Evolutionary conservation across 2,329 filamentous ascomycete species (phyloP), one percentile per base, ranked within the genome.

Genomic region (Biscogniauxia marginata): DNA sequence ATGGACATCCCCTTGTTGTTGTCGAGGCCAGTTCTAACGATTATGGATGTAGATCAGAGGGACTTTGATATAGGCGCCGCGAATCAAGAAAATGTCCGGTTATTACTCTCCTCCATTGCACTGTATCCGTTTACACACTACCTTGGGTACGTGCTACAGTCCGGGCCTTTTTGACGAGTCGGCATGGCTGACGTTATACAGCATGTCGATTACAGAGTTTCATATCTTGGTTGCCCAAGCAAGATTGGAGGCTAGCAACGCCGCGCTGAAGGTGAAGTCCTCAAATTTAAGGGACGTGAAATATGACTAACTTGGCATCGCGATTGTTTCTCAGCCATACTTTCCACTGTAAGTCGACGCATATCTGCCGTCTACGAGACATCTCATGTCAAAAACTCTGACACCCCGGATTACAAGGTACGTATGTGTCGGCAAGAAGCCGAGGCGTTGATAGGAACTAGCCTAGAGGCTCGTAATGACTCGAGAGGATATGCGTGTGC

Each of bases 391-490:
- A 45, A 57, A 51, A 44, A 46, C 52, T 52, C 55, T 62, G 53
- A 64, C 54, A 50, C 48, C 52, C 53, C 39, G 22, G 18, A 54
- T 61, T 56, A 58, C 18, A 56, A 85, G 83, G 60, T 85, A 87
- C 67, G 80, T 87, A 39, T 86, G 82, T 60, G 85, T 87, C 63
- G 84, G 84, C 50, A 77, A 78, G 59, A 87, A 87, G 61, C 79
- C 81, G 49, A 54, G 74, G 71, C 52, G 64, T 62, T 56, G 65
- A 64, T 24, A 24, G 48, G 8, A 20, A 21, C 23, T 24, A 47
- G 23, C 34, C 49, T 39, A 50, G 20, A 39, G 50, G 54, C 46
- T 21, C 18, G 39, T 13, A 23, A 9, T 52, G 44, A 50, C 18
- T 50, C 48, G 48, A 25, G 50, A 52, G 52, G 46, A 45, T 51